phyloP scores from a whole-genome alignment of 768 basidiomycete genomes.

The Piloderma croceum region DNA sequence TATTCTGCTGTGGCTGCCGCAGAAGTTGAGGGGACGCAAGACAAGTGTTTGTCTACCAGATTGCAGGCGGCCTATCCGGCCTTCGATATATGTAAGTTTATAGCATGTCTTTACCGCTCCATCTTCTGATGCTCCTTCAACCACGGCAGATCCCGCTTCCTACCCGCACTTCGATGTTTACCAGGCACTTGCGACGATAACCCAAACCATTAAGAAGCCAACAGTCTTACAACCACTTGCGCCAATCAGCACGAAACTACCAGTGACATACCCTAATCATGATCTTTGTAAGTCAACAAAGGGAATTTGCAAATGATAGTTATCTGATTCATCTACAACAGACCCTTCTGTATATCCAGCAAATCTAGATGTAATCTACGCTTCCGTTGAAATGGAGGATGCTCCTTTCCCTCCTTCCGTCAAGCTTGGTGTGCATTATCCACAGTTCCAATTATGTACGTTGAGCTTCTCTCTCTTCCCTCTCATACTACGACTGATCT shows the following conservation, averaged over 20 bases:
- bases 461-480: too few relatives aligned
- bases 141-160: constrained; percentile 32
- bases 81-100: constrained; percentile 19
- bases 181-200: constrained; percentile 23
- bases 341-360: constrained; percentile 23
- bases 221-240: too few relatives aligned
- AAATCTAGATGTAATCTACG: constrained; percentile 21
- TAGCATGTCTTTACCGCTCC: background rate
- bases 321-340: constrained; percentile 4
- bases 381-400: constrained; percentile 3
- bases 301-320: background rate
- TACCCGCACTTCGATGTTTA: constrained; percentile 43
- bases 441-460: constrained; percentile 22
- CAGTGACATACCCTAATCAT: constrained; percentile 38
- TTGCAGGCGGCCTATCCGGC: constrained; percentile 18
- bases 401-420: constrained; percentile 9
- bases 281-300: constrained; percentile 28
- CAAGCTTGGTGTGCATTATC: constrained; percentile 13
- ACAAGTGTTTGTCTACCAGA: constrained; percentile 9
- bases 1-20: constrained; percentile 22
- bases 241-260: too few relatives aligned
- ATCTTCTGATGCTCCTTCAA: constrained; percentile 1
- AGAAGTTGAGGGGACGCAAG: too few relatives aligned
- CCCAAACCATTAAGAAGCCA: too few relatives aligned
- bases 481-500: too few relatives aligned